A percentile compares a stretch with the other conserved stretches of the same genome.
Conservation (phyloP, 169 alveolate species). For the Amoebophrya sp. region DNA sequence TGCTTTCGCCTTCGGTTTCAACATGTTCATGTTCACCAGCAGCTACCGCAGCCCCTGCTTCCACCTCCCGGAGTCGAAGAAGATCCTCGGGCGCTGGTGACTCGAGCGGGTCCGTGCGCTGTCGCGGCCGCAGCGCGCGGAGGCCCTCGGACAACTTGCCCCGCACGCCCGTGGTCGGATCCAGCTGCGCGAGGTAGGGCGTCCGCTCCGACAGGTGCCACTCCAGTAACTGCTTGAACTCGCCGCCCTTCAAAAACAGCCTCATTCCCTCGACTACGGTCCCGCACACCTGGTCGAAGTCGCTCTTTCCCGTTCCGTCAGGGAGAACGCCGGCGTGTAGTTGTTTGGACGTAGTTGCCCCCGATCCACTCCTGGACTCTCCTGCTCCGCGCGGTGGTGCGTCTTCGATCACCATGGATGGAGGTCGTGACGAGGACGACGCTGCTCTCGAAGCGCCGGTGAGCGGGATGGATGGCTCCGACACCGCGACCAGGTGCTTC, state of each 20-base stretch:
- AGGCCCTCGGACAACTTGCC: not conserved
- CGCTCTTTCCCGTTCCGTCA: not conserved
- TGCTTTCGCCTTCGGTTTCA: not conserved
- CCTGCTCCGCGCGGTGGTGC: too few relatives aligned
- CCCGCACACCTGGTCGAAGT: not conserved
- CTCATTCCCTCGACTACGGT: not conserved
- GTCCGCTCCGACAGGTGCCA: not conserved
- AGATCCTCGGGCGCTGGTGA: too few relatives aligned
- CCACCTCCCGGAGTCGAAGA: too few relatives aligned
- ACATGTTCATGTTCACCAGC: not conserved
- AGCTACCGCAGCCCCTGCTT: not conserved
- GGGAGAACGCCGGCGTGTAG: not conserved
- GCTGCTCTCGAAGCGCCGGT: not conserved
- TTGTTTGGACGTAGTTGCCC: too few relatives aligned
- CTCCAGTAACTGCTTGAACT: not conserved
- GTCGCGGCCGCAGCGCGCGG: not conserved
- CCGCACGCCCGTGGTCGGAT: not conserved
- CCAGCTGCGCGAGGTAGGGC: not conserved
- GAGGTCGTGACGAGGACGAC: too few relatives aligned
- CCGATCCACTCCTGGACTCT: too few relatives aligned
- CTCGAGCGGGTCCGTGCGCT: not conserved
- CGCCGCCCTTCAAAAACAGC: not conserved
- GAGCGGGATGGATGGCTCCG: not conserved
- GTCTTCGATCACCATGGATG: too few relatives aligned
- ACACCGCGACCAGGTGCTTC: not conserved